Base-by-base conservation (phyloP, 331 rosid genomes). In the Malus hybrid region DNA sequence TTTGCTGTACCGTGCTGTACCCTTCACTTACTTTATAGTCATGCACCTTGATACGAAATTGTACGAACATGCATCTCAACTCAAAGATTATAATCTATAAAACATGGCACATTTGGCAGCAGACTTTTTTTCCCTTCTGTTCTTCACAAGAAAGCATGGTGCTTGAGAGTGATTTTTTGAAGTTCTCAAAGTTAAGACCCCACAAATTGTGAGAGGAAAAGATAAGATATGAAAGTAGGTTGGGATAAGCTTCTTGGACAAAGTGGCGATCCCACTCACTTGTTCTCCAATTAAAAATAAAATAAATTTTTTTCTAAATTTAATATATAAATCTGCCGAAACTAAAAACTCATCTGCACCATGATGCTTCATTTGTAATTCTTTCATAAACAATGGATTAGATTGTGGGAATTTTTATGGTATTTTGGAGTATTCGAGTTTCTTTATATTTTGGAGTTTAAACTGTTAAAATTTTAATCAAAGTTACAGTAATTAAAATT, bases 51-150 rank as follows among this genome's bases (percentile, higher is more conserved):
- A 82, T 88, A 82, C 87, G 84, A 84, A 84, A 84, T 46, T 83
- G 95, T 87, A 91, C 95, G 95, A 89, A 86, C 85, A 86, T 79
- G 89, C 88, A 81, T 71, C 79, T 66, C 79, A 60, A 11, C 36
- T 28, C 5, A 29, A 63, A 7, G 19, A 26, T 3, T 26, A 8
- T 62, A 15, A 62, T 29, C 20, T 33, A 62, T 63, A 42, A 16
- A 28, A 66, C 63, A 62, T 66, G 66, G 44, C 84, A 75, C 56
- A 16, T 55, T 36, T 28, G 26, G 72, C 53, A 52, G 56, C 39
- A 61, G 77, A 22, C 36, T 55, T 56, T 20, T 20, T 57, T 7
- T 1, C 5, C 5, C 5, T 24, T 15, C 39, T 22, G 7, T 15
- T 10, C 22, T 15, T 9, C 39, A 34, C 78, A 64, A 42, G 70